Evolutionary conservation across 352 stramenopile genomes (phyloP).

Genomic region (Phytophthora nicotianae): DNA sequence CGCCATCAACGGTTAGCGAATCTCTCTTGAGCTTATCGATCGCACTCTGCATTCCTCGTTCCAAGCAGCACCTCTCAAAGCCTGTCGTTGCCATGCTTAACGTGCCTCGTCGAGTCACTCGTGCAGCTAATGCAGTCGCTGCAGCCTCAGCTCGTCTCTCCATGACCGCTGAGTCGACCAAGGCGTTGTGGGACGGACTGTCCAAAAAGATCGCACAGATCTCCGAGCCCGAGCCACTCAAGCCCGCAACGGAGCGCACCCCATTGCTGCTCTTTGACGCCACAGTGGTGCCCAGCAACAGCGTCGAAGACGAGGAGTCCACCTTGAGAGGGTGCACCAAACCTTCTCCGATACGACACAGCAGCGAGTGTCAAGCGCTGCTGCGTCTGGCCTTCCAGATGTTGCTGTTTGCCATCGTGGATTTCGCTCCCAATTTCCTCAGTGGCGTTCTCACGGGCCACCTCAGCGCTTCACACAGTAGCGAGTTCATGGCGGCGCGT

Average conservation of each 20-base stretch:
- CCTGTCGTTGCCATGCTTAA: constrained; percentile 15
- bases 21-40: constrained; percentile 4
- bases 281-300: constrained; percentile 20
- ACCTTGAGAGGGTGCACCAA: constrained; percentile 10
- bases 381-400: constrained; percentile 37
- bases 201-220: constrained; percentile 27
- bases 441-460: constrained; percentile 75
- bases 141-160: constrained; percentile 31
- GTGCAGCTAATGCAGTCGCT: constrained; percentile 24
- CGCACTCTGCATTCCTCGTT: constrained; percentile 22
- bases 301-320: constrained; percentile 17
- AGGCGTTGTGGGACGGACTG: constrained; percentile 31
- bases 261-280: constrained; percentile 34
- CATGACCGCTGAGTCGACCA: constrained; percentile 36
- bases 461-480: constrained; percentile 60
- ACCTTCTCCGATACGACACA: constrained; percentile 5
- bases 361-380: constrained; percentile 28
- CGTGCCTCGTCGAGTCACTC: constrained; percentile 19
- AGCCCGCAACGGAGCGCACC: constrained; percentile 28
- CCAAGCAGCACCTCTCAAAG: constrained; percentile 1
- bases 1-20: constrained; percentile 21
- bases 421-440: constrained; percentile 72
- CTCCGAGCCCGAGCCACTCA: constrained; percentile 19
- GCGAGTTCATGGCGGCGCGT: constrained; percentile 79
- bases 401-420: constrained; percentile 71